Evolutionary conservation across 83 land plant species (phyloP), one percentile per base, ranked within the genome.

Genomic region (Picea abies): DNA sequence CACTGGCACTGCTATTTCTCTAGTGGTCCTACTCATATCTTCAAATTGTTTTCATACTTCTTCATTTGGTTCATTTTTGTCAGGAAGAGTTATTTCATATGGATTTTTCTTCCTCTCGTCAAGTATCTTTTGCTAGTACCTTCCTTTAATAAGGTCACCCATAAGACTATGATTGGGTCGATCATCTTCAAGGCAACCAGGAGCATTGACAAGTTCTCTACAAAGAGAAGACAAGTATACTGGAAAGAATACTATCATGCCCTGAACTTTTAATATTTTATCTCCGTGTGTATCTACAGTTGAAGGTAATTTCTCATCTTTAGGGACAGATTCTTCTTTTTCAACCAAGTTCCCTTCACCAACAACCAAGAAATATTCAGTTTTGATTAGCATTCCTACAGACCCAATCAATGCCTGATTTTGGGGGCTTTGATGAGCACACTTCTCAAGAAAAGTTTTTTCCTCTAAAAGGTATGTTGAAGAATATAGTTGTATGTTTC

Each of bases 181-280:
- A 69, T 85, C 86, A 88, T 90, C 93, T 73, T 92, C 97, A 83
- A 96, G 86, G 14, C 90, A 92, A 86, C 90, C 92, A 39, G 92
- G 90, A 19, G 90, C 72, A 79, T 82, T 87, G 19, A 92, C 37
- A 73, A 97, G 82, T 82, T 91, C 98, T 81, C 86, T 94, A 89
- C 98, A 94, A 58, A 97, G 90, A 16, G 99, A 95, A 83, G 99
- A 97, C 99, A 52, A 98, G 99, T 79, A 97, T 94, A 69, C 99
- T 29, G 99, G 99, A 81, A 97, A 97, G 81, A 97, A 97, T 11
- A 97, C 90, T 56, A 97, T 90, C 62, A 97, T 85, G 64, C 99
- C 99, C 87, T 96, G 90, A 72, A 90, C 88, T 80, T 93, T 95
- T 4, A 87, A 44, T 60, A 93, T 84, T 70, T 79, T 58, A 17